Evolutionary conservation across 164 flowering plant genomes (phyloP).

Genomic region (Umbellularia californica): DNA sequence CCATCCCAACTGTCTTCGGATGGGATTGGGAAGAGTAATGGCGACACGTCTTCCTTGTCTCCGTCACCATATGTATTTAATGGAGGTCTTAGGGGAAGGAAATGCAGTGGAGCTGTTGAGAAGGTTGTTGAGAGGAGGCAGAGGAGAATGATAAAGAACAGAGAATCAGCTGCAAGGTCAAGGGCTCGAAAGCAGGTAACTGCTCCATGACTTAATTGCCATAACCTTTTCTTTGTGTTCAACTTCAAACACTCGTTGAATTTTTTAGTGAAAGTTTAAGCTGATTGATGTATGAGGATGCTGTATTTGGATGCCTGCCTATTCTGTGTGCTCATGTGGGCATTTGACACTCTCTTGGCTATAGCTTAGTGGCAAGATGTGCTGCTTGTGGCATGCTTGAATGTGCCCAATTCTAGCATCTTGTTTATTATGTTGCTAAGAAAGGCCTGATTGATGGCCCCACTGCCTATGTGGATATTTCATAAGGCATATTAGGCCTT

Average conservation of each 20-base stretch:
- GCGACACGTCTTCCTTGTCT: slow-evolving; percentile 76
- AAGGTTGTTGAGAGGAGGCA: slow-evolving; percentile 91
- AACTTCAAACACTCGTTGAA: not conserved
- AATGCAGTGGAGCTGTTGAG: slow-evolving; percentile 53
- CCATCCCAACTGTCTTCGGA: slow-evolving; percentile 69
- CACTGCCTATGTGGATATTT: no score
- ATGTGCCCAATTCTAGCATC: not conserved
- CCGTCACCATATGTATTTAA: slow-evolving; percentile 72
- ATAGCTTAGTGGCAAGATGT: not conserved
- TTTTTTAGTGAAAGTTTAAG: not conserved
- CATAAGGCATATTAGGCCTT: no score
- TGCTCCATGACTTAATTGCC: not conserved
- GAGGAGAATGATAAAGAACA: slow-evolving; percentile 87
- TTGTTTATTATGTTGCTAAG: not conserved
- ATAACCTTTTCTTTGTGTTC: not conserved
- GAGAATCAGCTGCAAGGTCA: slow-evolving; percentile 98
- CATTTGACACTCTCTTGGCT: not conserved
- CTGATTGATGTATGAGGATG: not conserved
- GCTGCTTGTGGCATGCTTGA: not conserved
- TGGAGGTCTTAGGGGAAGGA: slow-evolving; percentile 60
- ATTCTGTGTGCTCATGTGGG: no score
- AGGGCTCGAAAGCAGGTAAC: slow-evolving; percentile 94
- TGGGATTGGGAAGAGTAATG: slow-evolving; percentile 60
- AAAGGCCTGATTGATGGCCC: not conserved
- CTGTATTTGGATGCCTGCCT: no score